Percentiles rank a stretch among this genome's conserved stretches.
Evolutionary conservation across 495 filamentous ascomycete genomes (phyloP).

Genomic region (Melanomma pulvis-pyrius): DNA sequence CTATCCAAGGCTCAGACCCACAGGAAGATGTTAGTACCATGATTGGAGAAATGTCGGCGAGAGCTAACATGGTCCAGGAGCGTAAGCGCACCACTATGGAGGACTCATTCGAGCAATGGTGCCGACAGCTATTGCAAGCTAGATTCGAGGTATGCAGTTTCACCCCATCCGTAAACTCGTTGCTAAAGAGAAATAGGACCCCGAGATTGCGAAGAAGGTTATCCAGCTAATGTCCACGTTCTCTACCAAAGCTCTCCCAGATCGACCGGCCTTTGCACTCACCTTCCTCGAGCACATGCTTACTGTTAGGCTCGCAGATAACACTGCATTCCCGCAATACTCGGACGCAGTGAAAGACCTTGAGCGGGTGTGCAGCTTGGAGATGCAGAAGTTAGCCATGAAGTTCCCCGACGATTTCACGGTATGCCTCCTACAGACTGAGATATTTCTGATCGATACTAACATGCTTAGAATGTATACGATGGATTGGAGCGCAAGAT

Average conservation of each 20-base stretch:
- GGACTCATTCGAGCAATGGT: slow-evolving; percentile 77
- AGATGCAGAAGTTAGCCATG: slow-evolving; percentile 84
- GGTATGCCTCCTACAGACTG: slow-evolving; percentile 46
- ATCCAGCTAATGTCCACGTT: slow-evolving; percentile 84
- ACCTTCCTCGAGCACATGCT: slow-evolving; percentile 88
- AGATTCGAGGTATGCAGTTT: slow-evolving; percentile 61
- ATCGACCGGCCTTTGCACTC: slow-evolving; percentile 76
- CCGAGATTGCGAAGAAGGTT: slow-evolving; percentile 78
- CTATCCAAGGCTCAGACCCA: slow-evolving; percentile 55
- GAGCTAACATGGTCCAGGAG: slow-evolving; percentile 46
- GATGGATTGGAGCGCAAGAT: slow-evolving; percentile 82
- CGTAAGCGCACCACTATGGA: slow-evolving; percentile 65
- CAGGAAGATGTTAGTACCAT: slow-evolving; percentile 48
- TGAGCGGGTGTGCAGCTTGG: slow-evolving; percentile 76
- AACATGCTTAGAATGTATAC: slow-evolving; percentile 66
- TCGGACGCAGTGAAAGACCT: slow-evolving; percentile 91
- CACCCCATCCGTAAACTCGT: not conserved
- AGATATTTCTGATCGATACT: not conserved
- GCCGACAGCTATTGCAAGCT: slow-evolving; percentile 69
- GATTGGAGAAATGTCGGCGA: not conserved
- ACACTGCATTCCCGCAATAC: slow-evolving; percentile 69
- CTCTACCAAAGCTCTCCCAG: slow-evolving; percentile 78
- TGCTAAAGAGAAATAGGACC: slow-evolving; percentile 58
- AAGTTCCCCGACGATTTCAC: slow-evolving; percentile 89
- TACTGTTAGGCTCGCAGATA: slow-evolving; percentile 71